Conservation (phyloP, 129 eudicot genomes). For the Mikania micrantha region DNA sequence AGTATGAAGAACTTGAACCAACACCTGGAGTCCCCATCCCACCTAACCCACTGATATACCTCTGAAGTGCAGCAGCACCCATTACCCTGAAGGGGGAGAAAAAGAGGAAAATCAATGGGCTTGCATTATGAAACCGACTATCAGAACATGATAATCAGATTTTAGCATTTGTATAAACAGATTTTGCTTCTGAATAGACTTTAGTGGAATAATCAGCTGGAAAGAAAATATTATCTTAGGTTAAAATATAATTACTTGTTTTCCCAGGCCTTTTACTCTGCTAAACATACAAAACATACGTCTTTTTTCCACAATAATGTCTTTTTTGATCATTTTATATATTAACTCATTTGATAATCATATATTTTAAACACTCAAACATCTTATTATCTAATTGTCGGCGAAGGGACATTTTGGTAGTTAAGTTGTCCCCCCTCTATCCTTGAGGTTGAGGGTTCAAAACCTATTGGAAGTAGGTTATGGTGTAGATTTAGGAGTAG, state of each 20-base stretch:
- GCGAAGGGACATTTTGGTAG: no score
- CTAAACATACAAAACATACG: not conserved
- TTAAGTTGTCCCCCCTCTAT: no score
- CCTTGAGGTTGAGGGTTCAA: no score
- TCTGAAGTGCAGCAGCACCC: constrained; percentile 90
- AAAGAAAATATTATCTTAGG: not conserved
- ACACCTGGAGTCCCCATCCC: constrained; percentile 92
- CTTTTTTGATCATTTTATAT: not conserved
- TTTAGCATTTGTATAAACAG: not conserved
- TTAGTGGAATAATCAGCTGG: not conserved
- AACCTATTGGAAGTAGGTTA: no score
- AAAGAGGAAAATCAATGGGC: not conserved
- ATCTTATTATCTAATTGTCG: not conserved
- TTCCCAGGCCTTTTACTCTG: not conserved
- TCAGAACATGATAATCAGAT: not conserved
- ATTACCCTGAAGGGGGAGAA: constrained; percentile 46
- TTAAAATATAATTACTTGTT: not conserved
- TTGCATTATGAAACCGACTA: not conserved
- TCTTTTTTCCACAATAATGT: not conserved
- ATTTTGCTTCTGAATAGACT: not conserved
- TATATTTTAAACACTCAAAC: not conserved
- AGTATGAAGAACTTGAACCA: constrained; percentile 82
- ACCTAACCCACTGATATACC: constrained; percentile 80
- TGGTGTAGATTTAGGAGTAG: no score
- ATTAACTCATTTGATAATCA: not conserved